Base-by-base conservation (phyloP, 2,329 filamentous ascomycete genomes). In the Phialophora verrucosa region DNA sequence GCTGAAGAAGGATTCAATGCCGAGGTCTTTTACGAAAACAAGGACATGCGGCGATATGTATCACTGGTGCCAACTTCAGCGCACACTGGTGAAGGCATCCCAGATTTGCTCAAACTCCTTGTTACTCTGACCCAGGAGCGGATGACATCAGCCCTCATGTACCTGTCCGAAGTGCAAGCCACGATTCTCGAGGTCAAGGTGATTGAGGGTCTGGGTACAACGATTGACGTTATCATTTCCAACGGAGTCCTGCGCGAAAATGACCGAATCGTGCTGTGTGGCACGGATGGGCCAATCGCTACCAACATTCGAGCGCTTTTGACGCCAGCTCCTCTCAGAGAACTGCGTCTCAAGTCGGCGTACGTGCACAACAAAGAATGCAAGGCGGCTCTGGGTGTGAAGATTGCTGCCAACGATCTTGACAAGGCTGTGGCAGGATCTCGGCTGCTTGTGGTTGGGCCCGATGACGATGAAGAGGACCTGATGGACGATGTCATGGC, bases 321-420 rank as follows among this genome's bases (percentile, higher is more conserved):
- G 60, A 99, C 95, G 3, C 95, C 95, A 1, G 93, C 93, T 11
- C 91, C 93, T 67, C 88, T 99, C 77, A 95, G 92, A 77, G 95
- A 99, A 78, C 81, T 99, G 71, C 93, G 96, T 78, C 87, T 99
- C 74, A 98, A 98, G 82, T 97, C 93, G 2, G 87, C 90, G 69
- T 99, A 99, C 75, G 94, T 99, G 32, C 96, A 99, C 84, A 97
- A 99, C 84, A 98, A 99, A 83, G 93, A 97, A 79, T 93, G 97
- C 82, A 99, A 97, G 85, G 95, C 96, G 23, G 93, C 95, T 8
- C 87, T 99, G 75, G 95, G 95, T 90, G 92, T 99, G 79, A 99
- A 99, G 87, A 98, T 99, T 76, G 93, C 93, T 70, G 95, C 94
- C 53, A 96, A 97, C 73, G 93, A 93, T 70, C 90, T 99, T 25